A percentile compares a stretch with the other conserved stretches of the same genome.
Evolutionary conservation across 179 eudicot genomes (phyloP).

Genomic region (Spinacia oleracea): DNA sequence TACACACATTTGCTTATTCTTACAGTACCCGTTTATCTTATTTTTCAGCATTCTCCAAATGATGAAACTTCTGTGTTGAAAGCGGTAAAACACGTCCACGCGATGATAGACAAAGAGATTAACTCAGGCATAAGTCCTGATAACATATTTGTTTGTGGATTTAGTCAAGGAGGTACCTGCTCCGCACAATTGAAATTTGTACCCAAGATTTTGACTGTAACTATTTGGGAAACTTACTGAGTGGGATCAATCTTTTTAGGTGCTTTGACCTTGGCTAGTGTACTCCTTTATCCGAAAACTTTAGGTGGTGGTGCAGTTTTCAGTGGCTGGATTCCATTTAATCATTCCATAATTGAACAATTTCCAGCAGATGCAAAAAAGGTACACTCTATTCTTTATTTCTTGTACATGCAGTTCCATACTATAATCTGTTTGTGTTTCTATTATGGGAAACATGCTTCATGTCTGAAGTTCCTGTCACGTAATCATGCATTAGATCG

Average conservation of each 20-base stretch:
- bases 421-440: not conserved
- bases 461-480: not conserved
- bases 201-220: not conserved
- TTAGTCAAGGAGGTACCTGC: slow-evolving; percentile 94
- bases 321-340: slow-evolving; percentile 98
- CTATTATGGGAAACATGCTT: slow-evolving; percentile 1
- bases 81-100: slow-evolving; percentile 81
- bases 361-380: slow-evolving; percentile 73
- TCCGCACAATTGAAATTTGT: not conserved
- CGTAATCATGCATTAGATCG: not conserved
- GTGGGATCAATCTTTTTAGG: slow-evolving; percentile 47
- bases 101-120: slow-evolving; percentile 85
- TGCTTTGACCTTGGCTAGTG: slow-evolving; percentile 96
- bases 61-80: slow-evolving; percentile 66
- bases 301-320: slow-evolving; percentile 96
- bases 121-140: slow-evolving; percentile 77
- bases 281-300: slow-evolving; percentile 81
- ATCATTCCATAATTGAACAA: slow-evolving; percentile 55
- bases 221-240: not conserved
- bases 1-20: not conserved
- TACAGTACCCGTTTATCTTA: not conserved
- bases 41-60: slow-evolving; percentile 78
- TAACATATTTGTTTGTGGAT: slow-evolving; percentile 89
- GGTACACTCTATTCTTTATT: slow-evolving; percentile 58
- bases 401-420: not conserved